These are phyloP conservation scores for Pythium insidiosum DNA, from an alignment of 352 stramenopile genomes.

Conservation along the genomic window DNA sequence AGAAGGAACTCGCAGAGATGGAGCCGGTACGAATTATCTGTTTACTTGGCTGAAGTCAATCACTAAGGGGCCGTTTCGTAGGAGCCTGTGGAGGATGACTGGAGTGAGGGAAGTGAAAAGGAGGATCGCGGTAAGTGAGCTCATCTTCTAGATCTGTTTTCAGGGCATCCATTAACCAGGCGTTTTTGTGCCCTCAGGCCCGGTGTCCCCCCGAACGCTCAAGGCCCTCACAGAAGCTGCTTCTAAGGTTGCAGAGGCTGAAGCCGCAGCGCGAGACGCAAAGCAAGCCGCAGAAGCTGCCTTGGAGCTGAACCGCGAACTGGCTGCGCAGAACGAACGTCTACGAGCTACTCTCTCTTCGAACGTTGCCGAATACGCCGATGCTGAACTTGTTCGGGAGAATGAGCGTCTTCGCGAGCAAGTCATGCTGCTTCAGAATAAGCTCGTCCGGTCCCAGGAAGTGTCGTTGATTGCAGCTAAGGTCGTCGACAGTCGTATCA, in stretches of 20 bases:
- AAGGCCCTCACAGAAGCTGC: slow-evolving; percentile 60
- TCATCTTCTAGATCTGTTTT: not conserved
- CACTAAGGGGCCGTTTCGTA: slow-evolving; percentile 63
- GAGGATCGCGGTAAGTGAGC: slow-evolving; percentile 23
- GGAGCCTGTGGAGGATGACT: slow-evolving; percentile 80
- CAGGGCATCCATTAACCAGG: not conserved
- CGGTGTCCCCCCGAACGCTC: slow-evolving; percentile 52
- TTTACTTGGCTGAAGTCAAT: not conserved
- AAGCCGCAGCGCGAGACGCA: slow-evolving; percentile 59
- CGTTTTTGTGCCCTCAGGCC: slow-evolving; percentile 9
- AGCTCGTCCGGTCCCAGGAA: slow-evolving; percentile 27
- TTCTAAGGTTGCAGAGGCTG: slow-evolving; percentile 65
- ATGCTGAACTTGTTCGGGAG: slow-evolving; percentile 22
- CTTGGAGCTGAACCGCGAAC: slow-evolving; percentile 22
- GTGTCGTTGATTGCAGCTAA: slow-evolving; percentile 23
- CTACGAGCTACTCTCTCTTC: slow-evolving; percentile 21
- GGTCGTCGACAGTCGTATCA: slow-evolving; percentile 29
- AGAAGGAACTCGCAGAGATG: slow-evolving; percentile 28
- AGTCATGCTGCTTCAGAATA: slow-evolving; percentile 27
- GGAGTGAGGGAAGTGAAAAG: slow-evolving; percentile 66
- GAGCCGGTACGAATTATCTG: slow-evolving; percentile 42
- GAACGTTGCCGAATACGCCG: slow-evolving; percentile 23
- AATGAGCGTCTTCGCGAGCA: slow-evolving; percentile 28
- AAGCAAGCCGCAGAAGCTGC: slow-evolving; percentile 32
- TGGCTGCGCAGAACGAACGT: slow-evolving; percentile 23